Evolutionary conservation across 176 grass and related monocot genomes (phyloP), one percentile per base, ranked within the genome.

Genomic region (Carex myosuroides): DNA sequence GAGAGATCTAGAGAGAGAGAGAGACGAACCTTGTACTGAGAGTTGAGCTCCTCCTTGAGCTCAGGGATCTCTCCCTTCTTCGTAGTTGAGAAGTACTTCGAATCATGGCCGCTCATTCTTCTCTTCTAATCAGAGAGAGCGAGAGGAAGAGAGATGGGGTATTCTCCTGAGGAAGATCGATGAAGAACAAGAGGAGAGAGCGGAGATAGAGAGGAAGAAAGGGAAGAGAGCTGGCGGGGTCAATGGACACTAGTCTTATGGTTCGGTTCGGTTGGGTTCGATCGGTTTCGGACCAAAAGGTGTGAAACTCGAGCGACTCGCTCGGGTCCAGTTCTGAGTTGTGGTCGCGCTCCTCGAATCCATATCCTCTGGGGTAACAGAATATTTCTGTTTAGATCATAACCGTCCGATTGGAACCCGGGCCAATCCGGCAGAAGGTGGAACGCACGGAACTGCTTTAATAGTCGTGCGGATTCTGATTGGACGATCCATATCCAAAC

Each of bases 11-110:
- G 33, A 42, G 37, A 85, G 87, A 85, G 87, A 41, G 39, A 85
- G 87, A 41, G 39, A 35, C 13, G 41, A 22, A 96, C 97, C 97
- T 99, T 99, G 90, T 96, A 99, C 87, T 99, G 97, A 86, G 97
- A 99, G 92, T 99, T 99, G 88, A 99, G 97, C 91, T 99, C 97
- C 89, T 99, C 97, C 89, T 99, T 99, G 83, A 99, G 93, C 87
- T 99, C 93, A 69, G 93, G 97, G 86, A 99, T 99, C 91, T 99
- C 97, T 63, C 96, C 97, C 93, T 99, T 99, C 81, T 99, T 99
- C 86, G 97, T 99, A 87, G 97, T 99, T 26, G 97, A 99, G 91
- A 99, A 99, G 90, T 99, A 99, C 85, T 99, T 99, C 35, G 96
- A 99, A 66, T 99, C 97, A 88, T 99, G 97, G 33, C 97, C 97